Base-by-base conservation (phyloP, 2,329 filamentous ascomycete species). In the Bipolaris gigantea region DNA sequence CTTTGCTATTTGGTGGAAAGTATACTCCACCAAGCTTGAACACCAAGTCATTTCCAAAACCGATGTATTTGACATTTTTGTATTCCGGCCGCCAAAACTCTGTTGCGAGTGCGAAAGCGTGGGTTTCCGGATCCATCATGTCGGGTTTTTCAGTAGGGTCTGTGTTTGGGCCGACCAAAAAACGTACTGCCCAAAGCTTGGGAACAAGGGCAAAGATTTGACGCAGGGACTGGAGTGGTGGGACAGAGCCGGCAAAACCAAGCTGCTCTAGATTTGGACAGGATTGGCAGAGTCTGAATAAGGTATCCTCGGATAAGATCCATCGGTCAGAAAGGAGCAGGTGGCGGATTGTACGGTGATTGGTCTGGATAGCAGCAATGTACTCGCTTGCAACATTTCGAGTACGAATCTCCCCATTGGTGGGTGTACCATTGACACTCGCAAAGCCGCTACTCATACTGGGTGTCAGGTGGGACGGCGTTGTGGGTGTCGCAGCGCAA, bases 231-330 rank as follows among this genome's bases (percentile, higher is more conserved):
- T 72, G 67, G 16, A 72, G 51, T 74, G 57, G 82, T 70, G 53
- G 84, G 79, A 85, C 82, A 82, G 79, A 73, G 15, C 81, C 74
- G 7, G 81, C 78, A 19, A 85, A 71, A 23, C 78, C 83, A 1
- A 87, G 72, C 61, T 87, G 83, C 56, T 85, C 83, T 13, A 87
- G 72, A 48, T 85, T 78, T 0, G 84, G 83, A 53, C 83, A 84
- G 9, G 72, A 72, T 45, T 80, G 78, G 30, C 83, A 80, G 6
- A 86, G 70, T 7, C 78, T 77, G 30, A 76, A 77, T 8, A 86
- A 71, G 4, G 80, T 74, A 1, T 75, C 67, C 2, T 77, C 73
- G 15, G 78, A 77, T 2, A 86, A 74, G 16, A 77, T 71, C 83
- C 83, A 86, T 39, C 78, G 75, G 32, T 84, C 78, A 2, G 79